Percentiles rank a stretch among this genome's conserved stretches.
These are phyloP conservation scores for Scheffersomyces quercinus DNA, from an alignment of 1,139 yeast species.

Conservation along the genomic window DNA sequence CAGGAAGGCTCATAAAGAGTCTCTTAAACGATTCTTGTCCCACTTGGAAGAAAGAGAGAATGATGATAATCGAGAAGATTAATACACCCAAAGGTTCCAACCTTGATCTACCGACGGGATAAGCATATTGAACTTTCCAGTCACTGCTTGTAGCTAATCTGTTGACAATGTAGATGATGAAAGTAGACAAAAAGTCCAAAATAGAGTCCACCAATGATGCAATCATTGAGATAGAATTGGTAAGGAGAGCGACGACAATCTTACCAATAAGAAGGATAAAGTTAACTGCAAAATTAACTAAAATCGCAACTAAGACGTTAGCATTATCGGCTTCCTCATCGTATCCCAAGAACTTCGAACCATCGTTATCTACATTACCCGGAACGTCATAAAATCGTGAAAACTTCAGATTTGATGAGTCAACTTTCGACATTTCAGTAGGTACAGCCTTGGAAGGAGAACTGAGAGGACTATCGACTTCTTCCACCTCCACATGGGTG, in stretches of 20 bases:
- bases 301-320: constrained; percentile 59
- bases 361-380: constrained; percentile 57
- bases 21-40: constrained; percentile 59
- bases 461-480: constrained; percentile 6
- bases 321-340: constrained; percentile 43
- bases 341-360: constrained; percentile 53
- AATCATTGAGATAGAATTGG: constrained; percentile 70
- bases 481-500: constrained; percentile 24
- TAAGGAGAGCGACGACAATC: constrained; percentile 57
- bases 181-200: constrained; percentile 71
- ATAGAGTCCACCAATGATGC: constrained; percentile 80
- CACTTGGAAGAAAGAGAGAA: constrained; percentile 71
- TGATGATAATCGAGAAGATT: constrained; percentile 69
- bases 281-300: constrained; percentile 65
- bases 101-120: constrained; percentile 73
- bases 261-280: constrained; percentile 63
- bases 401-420: constrained; percentile 16
- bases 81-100: constrained; percentile 79
- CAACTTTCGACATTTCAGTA: background rate
- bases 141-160: constrained; percentile 56
- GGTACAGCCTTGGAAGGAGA: background rate
- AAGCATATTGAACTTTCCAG: constrained; percentile 46
- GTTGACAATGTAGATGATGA: constrained; percentile 68
- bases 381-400: constrained; percentile 51
- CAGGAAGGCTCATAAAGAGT: constrained; percentile 30